Conservation (phyloP, 2,329 filamentous ascomycete genomes). For the Capronia americana region DNA sequence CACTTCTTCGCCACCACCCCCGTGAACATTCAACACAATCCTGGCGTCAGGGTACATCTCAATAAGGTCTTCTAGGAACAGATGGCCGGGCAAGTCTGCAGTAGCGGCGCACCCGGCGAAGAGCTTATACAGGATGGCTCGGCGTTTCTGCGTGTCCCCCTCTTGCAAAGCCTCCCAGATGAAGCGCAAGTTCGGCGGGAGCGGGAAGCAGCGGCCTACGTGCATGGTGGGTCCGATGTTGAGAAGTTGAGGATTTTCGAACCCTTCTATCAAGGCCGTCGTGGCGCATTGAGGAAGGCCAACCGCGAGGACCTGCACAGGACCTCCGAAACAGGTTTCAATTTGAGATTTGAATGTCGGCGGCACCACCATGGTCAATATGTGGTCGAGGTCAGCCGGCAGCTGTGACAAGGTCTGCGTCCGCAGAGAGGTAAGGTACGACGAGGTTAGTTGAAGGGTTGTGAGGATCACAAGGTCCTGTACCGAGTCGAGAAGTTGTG, state of each 20-base stretch:
- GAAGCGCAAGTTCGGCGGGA: slow-evolving; percentile 21
- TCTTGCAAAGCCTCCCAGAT: slow-evolving; percentile 22
- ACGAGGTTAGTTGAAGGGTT: background rate
- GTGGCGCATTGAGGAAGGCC: slow-evolving; percentile 28
- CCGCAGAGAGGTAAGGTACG: background rate
- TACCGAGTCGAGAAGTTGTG: background rate
- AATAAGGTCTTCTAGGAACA: slow-evolving; percentile 54
- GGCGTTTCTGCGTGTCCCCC: slow-evolving; percentile 18
- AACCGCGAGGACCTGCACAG: slow-evolving; percentile 21
- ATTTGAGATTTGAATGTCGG: slow-evolving; percentile 19
- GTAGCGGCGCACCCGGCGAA: slow-evolving; percentile 53
- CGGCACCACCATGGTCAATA: slow-evolving; percentile 9
- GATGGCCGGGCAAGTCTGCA: slow-evolving; percentile 51
- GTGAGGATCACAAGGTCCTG: background rate
- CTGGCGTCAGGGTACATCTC: slow-evolving; percentile 57
- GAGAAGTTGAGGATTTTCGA: slow-evolving; percentile 14
- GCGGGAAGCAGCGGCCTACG: slow-evolving; percentile 17
- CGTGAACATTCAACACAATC: slow-evolving; percentile 49
- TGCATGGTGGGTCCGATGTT: slow-evolving; percentile 25
- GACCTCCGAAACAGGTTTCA: slow-evolving; percentile 13
- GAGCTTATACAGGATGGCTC: slow-evolving; percentile 21
- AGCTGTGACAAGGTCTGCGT: background rate
- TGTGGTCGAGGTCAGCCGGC: background rate
- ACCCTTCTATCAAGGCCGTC: slow-evolving; percentile 22
- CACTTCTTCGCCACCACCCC: slow-evolving; percentile 50